Conservation (phyloP, 306 rosid species). For the Lotus japonicus region DNA sequence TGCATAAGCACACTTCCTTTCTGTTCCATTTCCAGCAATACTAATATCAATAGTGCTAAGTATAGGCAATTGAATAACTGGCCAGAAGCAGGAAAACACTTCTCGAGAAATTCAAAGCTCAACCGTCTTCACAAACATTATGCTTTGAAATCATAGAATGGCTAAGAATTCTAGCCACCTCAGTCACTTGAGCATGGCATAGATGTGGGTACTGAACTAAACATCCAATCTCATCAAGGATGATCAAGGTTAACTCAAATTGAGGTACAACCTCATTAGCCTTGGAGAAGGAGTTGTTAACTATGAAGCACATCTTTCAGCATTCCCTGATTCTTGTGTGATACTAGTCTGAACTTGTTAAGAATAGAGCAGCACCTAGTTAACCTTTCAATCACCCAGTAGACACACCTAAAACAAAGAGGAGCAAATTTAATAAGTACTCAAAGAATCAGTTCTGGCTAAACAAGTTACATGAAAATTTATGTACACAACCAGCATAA, state of each 20-base stretch:
- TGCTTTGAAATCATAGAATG: conserved; percentile 38
- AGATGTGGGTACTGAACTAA: conserved; percentile 27
- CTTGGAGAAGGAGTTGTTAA: conserved; percentile 32
- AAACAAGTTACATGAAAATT: not conserved
- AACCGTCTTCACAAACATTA: conserved; percentile 70
- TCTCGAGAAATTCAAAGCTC: conserved; percentile 35
- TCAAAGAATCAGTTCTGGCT: not conserved
- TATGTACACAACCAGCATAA: not conserved
- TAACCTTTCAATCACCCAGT: conserved; percentile 18
- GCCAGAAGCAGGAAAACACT: conserved; percentile 19
- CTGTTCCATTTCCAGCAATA: conserved; percentile 44
- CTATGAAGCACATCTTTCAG: conserved; percentile 88
- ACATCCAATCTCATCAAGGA: conserved; percentile 44
- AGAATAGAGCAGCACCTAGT: conserved; percentile 4
- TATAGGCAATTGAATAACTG: not conserved
- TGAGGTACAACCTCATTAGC: conserved; percentile 29
- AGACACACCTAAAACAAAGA: conserved; percentile 32
- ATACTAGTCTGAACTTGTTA: conserved; percentile 8
- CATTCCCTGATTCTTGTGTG: conserved; percentile 66
- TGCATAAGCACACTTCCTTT: conserved; percentile 74
- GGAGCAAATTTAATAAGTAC: not conserved
- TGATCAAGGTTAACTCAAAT: conserved; percentile 28
- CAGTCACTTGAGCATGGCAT: conserved; percentile 26
- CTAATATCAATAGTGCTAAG: conserved; percentile 20
- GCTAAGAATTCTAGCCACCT: conserved; percentile 30